Conservation (phyloP, 192 early-diverging fungal species). For the Coemansia sp. region DNA sequence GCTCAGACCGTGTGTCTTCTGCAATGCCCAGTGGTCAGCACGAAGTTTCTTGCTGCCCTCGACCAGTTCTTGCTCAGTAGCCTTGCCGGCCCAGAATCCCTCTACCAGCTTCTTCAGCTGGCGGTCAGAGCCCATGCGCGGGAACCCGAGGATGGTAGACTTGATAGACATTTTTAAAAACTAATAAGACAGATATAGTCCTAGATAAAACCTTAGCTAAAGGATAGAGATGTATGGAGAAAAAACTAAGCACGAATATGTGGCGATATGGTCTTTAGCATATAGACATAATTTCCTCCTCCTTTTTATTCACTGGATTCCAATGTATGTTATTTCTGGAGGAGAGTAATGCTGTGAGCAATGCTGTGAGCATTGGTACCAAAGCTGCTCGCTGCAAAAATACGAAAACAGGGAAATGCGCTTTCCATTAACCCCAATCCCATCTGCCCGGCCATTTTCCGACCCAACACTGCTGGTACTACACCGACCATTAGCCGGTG, state of each 20-base stretch:
- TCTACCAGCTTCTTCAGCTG: slow-evolving; percentile 96
- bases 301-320: neutral
- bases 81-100: slow-evolving; percentile 88
- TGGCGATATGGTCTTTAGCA: neutral
- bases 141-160: slow-evolving; percentile 74
- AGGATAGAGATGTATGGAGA: slow-evolving; percentile 1
- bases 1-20: slow-evolving; percentile 70
- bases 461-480: neutral
- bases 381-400: neutral
- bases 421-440: neutral
- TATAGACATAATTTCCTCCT: slow-evolving; percentile 7
- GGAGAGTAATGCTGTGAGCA: neutral
- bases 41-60: slow-evolving; percentile 68
- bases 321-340: neutral
- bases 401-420: neutral
- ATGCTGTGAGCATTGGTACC: neutral
- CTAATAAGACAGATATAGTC: neutral
- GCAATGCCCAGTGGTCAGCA: slow-evolving; percentile 73
- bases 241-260: slow-evolving; percentile 4
- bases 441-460: neutral
- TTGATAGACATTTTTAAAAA: slow-evolving; percentile 44
- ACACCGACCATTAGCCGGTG: no score
- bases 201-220: neutral
- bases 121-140: slow-evolving; percentile 91
- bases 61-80: slow-evolving; percentile 67